Percentiles rank a stretch among this genome's conserved stretches.
These are phyloP conservation scores for Hypoxylon cercidicola DNA, from an alignment of 495 filamentous ascomycete genomes.

Conservation along the genomic window DNA sequence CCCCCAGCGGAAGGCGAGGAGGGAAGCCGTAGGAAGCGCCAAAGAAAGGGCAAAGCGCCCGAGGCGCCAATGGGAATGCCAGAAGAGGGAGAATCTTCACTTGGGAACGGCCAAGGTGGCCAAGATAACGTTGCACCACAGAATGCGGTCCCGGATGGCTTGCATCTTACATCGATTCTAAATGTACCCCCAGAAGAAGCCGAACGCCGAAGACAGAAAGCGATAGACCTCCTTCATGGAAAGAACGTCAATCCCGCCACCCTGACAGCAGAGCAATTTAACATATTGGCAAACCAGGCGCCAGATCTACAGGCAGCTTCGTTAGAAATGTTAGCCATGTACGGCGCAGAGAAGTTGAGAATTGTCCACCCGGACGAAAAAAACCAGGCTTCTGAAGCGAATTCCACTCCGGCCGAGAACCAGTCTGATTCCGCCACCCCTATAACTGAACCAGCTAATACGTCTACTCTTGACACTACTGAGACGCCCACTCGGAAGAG, in stretches of 20 bases:
- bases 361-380: conserved; percentile 57
- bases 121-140: conserved; percentile 24
- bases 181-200: conserved; percentile 57
- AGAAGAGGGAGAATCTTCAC: not conserved
- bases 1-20: conserved; percentile 37
- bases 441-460: conserved; percentile 6
- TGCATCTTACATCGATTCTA: conserved; percentile 41
- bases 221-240: conserved; percentile 51
- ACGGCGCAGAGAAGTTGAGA: conserved; percentile 57
- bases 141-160: not conserved
- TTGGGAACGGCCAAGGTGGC: conserved; percentile 7
- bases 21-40: conserved; percentile 41
- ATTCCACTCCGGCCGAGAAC: conserved; percentile 34
- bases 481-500: conserved; percentile 41
- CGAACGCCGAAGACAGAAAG: conserved; percentile 52
- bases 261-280: conserved; percentile 59
- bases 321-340: conserved; percentile 54
- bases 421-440: conserved; percentile 18
- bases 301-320: conserved; percentile 57
- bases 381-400: conserved; percentile 31
- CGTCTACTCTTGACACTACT: conserved; percentile 8
- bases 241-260: conserved; percentile 52
- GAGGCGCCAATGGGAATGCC: conserved; percentile 34
- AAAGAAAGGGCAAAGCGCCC: conserved; percentile 38
- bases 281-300: conserved; percentile 61